Conservation (phyloP, 2,329 filamentous ascomycete species). For the Penicillium sp. region DNA sequence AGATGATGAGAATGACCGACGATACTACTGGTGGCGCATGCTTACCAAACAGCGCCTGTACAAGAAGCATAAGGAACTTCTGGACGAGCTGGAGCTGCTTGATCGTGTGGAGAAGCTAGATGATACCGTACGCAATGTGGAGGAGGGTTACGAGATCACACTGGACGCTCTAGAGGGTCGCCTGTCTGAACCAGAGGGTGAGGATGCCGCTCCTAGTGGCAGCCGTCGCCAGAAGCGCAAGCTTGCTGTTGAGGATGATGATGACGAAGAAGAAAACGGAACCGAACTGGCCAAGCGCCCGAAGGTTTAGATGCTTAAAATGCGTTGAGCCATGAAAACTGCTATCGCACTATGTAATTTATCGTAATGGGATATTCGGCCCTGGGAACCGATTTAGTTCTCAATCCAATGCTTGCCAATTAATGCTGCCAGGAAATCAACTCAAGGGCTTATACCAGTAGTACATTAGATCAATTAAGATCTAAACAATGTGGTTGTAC, state of each 20-base stretch:
- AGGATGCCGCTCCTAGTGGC: slow-evolving; percentile 3
- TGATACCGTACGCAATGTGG: slow-evolving; percentile 56
- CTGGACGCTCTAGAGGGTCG: slow-evolving; percentile 39
- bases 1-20: slow-evolving; percentile 55
- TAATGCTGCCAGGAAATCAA: background rate
- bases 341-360: slow-evolving; percentile 11
- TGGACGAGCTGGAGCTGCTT: slow-evolving; percentile 57
- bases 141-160: slow-evolving; percentile 59
- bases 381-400: background rate
- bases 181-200: slow-evolving; percentile 14
- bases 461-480: background rate
- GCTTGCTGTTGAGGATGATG: slow-evolving; percentile 25
- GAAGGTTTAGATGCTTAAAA: slow-evolving; percentile 17
- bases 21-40: slow-evolving; percentile 66
- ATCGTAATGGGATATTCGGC: slow-evolving; percentile 6
- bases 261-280: slow-evolving; percentile 27
- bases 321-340: background rate
- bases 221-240: slow-evolving; percentile 24
- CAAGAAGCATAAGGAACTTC: slow-evolving; percentile 58
- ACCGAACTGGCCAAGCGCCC: slow-evolving; percentile 32
- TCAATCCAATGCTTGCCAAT: background rate
- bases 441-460: background rate
- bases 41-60: slow-evolving; percentile 63
- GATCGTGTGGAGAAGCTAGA: slow-evolving; percentile 62
- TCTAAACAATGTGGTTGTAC: background rate